Conservation (phyloP, 805 yeast genomes). For the Teunomyces tritomae region DNA sequence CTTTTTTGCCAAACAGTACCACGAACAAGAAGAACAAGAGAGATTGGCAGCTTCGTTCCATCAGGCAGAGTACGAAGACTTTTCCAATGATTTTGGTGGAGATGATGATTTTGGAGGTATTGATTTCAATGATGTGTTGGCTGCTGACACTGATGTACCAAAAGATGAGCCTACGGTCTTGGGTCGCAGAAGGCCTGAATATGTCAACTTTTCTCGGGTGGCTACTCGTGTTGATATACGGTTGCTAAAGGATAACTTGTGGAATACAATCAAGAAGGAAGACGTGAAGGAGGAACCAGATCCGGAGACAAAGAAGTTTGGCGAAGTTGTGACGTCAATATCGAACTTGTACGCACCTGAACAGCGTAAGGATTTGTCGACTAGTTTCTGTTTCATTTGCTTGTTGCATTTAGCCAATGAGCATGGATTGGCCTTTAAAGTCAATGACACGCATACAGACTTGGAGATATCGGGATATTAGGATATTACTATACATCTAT, state of each 20-base stretch:
- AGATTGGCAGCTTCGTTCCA: slow-evolving; percentile 36
- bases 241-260: slow-evolving; percentile 67
- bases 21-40: slow-evolving; percentile 36
- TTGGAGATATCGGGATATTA: slow-evolving; percentile 23
- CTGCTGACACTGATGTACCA: slow-evolving; percentile 17
- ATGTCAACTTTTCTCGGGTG: slow-evolving; percentile 59
- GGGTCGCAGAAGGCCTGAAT: slow-evolving; percentile 34
- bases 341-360: slow-evolving; percentile 52
- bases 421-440: slow-evolving; percentile 61
- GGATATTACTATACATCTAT: slow-evolving; percentile 1
- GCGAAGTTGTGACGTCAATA: slow-evolving; percentile 47
- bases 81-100: slow-evolving; percentile 32
- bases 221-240: slow-evolving; percentile 81
- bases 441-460: slow-evolving; percentile 43
- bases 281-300: not conserved
- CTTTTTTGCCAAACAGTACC: slow-evolving; percentile 69
- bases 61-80: slow-evolving; percentile 42
- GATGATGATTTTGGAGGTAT: slow-evolving; percentile 36
- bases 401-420: slow-evolving; percentile 84
- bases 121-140: slow-evolving; percentile 44
- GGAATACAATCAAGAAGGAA: slow-evolving; percentile 50
- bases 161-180: slow-evolving; percentile 13
- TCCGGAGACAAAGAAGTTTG: slow-evolving; percentile 23
- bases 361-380: slow-evolving; percentile 65
- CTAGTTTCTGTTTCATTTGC: slow-evolving; percentile 83